phyloP scores from a whole-genome alignment of 2,329 filamentous ascomycete genomes.

The Penicillium sp. region DNA sequence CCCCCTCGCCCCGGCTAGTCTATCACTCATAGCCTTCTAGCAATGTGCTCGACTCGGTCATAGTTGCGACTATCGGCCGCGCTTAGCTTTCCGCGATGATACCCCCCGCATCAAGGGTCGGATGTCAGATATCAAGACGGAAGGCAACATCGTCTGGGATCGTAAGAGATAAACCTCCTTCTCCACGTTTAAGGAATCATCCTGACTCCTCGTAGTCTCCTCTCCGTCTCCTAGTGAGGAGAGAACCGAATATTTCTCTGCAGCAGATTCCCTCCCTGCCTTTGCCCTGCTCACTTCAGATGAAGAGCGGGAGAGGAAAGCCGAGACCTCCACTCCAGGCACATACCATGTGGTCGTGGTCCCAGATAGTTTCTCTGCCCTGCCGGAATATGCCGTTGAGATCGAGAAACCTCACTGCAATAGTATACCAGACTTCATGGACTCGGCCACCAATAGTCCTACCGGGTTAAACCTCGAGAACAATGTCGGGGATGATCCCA shows the following conservation, averaged over 20 bases:
- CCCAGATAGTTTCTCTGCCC: slow-evolving; percentile 48
- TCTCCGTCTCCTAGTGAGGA: slow-evolving; percentile 19
- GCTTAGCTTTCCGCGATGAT: slow-evolving; percentile 52
- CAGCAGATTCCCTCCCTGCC: slow-evolving; percentile 48
- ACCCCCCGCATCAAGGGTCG: slow-evolving; percentile 48
- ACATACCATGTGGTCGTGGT: slow-evolving; percentile 53
- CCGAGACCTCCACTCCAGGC: slow-evolving; percentile 47
- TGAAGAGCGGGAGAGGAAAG: slow-evolving; percentile 55
- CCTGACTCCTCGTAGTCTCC: slow-evolving; percentile 25
- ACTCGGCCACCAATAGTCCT: slow-evolving; percentile 25
- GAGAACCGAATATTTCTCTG: slow-evolving; percentile 26
- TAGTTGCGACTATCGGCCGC: slow-evolving; percentile 53
- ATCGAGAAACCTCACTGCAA: slow-evolving; percentile 24
- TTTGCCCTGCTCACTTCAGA: slow-evolving; percentile 51
- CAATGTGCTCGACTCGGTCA: slow-evolving; percentile 53
- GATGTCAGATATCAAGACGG: slow-evolving; percentile 48
- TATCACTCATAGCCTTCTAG: slow-evolving; percentile 20
- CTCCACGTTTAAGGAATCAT: slow-evolving; percentile 5
- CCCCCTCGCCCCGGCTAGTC: not conserved
- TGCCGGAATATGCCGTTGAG: slow-evolving; percentile 48
- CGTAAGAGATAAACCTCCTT: slow-evolving; percentile 37
- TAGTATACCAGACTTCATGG: slow-evolving; percentile 18
- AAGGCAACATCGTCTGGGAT: slow-evolving; percentile 53
- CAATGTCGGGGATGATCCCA: slow-evolving; percentile 38
- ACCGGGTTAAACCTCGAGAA: slow-evolving; percentile 22